Conservation (phyloP, 257 asterid genomes). For the Schizonepeta tenuifolia region DNA sequence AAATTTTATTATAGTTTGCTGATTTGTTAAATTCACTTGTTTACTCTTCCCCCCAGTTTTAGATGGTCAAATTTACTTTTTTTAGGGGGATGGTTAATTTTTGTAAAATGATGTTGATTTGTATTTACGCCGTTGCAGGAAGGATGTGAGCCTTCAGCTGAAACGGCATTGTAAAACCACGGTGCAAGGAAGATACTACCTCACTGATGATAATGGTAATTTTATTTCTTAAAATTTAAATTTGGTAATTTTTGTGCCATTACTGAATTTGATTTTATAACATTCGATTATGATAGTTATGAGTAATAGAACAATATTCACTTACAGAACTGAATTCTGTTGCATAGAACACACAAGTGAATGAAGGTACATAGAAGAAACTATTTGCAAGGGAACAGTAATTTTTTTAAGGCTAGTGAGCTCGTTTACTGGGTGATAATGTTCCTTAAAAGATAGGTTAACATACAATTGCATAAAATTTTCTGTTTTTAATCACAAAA, state of each 20-base stretch:
- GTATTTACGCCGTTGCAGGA: conserved; percentile 46
- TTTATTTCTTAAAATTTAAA: conserved; percentile 7
- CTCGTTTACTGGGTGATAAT: background rate
- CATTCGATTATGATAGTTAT: background rate
- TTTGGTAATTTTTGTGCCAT: conserved; percentile 1
- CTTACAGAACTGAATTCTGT: background rate
- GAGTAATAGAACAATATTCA: background rate
- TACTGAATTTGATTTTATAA: conserved; percentile 11
- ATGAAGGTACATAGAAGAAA: background rate
- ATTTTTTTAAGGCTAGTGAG: conserved; percentile 3
- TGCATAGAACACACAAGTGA: background rate
- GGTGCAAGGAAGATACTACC: conserved; percentile 83
- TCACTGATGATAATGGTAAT: conserved; percentile 81
- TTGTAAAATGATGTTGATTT: conserved; percentile 23
- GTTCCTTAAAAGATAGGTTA: background rate
- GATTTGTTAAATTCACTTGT: background rate
- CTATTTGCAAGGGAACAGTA: background rate
- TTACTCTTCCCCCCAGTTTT: background rate
- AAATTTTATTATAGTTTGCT: background rate
- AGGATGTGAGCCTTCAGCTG: conserved; percentile 57
- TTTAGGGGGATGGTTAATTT: too few relatives aligned
- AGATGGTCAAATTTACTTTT: background rate
- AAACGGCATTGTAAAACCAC: conserved; percentile 70
- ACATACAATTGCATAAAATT: background rate
- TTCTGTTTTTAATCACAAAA: background rate